phyloP scores from a whole-genome alignment of 2,329 filamentous ascomycete genomes.

The Calonectria fujianensis region DNA sequence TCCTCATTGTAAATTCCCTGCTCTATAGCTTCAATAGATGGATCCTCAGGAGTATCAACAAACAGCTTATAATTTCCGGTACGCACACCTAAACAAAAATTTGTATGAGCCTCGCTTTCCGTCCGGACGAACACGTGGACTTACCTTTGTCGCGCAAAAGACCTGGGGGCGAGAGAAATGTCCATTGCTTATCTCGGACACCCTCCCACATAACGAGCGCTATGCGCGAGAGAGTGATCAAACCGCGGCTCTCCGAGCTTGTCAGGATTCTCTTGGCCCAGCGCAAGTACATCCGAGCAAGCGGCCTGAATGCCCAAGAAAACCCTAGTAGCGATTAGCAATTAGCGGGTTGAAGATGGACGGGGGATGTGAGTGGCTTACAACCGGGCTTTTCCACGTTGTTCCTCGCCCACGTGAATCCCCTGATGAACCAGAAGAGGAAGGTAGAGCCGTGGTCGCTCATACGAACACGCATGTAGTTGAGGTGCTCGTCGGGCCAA shows the following conservation, averaged over 20 bases:
- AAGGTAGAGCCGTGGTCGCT: not conserved
- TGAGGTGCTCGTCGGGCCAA: slow-evolving; percentile 3
- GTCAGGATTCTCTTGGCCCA: slow-evolving; percentile 2
- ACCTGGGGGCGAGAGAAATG: slow-evolving; percentile 9
- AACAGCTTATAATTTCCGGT: not conserved
- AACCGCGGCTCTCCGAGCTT: not conserved
- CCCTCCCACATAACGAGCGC: slow-evolving; percentile 12
- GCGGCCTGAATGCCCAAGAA: slow-evolving; percentile 9
- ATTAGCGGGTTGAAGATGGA: too few species aligned
- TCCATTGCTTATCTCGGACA: slow-evolving; percentile 14
- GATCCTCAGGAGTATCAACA: slow-evolving; percentile 5
- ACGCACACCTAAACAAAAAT: not conserved
- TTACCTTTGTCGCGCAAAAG: slow-evolving; percentile 10
- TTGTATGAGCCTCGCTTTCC: not conserved
- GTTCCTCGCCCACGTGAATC: slow-evolving; percentile 8
- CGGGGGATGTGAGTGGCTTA: not conserved
- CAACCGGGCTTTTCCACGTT: slow-evolving; percentile 14
- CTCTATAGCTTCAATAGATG: slow-evolving; percentile 5
- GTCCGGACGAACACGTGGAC: too few species aligned
- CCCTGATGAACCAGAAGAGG: slow-evolving; percentile 10
- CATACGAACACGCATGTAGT: slow-evolving; percentile 16
- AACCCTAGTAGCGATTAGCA: not conserved
- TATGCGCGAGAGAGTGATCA: slow-evolving; percentile 11
- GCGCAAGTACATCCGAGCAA: not conserved
- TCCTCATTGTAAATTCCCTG: slow-evolving; percentile 16